A percentile compares a stretch with the other conserved stretches of the same genome.
phyloP scores from a whole-genome alignment of 2,329 filamentous ascomycete species.

The Penicillium sp. region DNA sequence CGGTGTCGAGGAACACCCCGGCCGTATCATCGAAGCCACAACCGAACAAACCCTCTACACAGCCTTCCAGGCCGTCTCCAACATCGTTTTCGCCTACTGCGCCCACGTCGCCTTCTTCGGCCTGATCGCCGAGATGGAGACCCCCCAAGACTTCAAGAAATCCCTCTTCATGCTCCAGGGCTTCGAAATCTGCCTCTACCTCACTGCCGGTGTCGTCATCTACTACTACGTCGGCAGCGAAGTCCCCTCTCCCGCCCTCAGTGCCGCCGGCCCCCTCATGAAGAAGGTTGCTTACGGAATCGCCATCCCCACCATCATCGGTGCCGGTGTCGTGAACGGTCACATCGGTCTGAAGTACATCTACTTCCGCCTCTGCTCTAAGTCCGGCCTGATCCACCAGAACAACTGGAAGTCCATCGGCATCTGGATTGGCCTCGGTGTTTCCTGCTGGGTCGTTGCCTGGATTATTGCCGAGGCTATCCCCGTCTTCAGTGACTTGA shows the following conservation, averaged over 20 bases:
- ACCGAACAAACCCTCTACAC: conserved; percentile 50
- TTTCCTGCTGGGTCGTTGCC: conserved; percentile 60
- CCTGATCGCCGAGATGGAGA: conserved; percentile 65
- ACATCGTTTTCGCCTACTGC: conserved; percentile 72
- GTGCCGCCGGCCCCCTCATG: conserved; percentile 58
- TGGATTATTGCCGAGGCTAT: conserved; percentile 70
- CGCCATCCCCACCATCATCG: conserved; percentile 69
- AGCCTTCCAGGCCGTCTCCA: conserved; percentile 64
- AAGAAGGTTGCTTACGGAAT: conserved; percentile 68
- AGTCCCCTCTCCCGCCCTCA: conserved; percentile 66
- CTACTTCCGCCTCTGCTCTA: conserved; percentile 63
- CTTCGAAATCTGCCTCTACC: conserved; percentile 62
- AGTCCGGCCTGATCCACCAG: conserved; percentile 55
- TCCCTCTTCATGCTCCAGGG: conserved; percentile 64
- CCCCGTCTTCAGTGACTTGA: conserved; percentile 66
- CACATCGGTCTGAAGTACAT: conserved; percentile 68
- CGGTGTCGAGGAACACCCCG: conserved; percentile 52
- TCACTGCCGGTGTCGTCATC: conserved; percentile 65
- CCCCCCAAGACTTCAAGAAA: conserved; percentile 62
- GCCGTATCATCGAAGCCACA: conserved; percentile 37
- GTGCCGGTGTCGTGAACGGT: conserved; percentile 70
- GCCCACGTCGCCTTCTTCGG: conserved; percentile 69
- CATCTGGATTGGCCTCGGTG: conserved; percentile 62
- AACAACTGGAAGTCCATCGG: conserved; percentile 52
- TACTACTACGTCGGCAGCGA: conserved; percentile 65